Conservation (phyloP, 495 filamentous ascomycete genomes). For the Penicillium tannophilum region DNA sequence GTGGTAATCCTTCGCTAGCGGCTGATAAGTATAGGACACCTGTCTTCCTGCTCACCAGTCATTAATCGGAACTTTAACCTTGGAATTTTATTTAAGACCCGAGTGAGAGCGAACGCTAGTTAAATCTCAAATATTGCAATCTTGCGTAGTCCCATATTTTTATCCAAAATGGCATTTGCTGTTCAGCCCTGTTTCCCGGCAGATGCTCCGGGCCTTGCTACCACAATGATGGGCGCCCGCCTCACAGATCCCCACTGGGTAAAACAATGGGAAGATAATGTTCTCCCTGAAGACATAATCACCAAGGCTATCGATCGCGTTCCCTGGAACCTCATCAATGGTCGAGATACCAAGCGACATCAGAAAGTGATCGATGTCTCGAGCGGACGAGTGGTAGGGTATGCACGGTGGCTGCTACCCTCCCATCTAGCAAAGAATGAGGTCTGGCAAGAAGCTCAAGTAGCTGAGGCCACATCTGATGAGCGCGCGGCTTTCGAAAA, state of each 20-base stretch:
- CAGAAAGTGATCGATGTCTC: slow-evolving; percentile 9
- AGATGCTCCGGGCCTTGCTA: slow-evolving; percentile 12
- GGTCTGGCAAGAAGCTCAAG: slow-evolving; percentile 9
- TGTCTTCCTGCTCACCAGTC: background rate
- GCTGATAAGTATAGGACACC: slow-evolving; percentile 1
- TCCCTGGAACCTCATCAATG: slow-evolving; percentile 4
- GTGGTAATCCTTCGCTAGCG: background rate
- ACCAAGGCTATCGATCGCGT: background rate
- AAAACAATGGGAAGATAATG: slow-evolving; percentile 7
- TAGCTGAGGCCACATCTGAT: background rate
- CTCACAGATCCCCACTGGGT: slow-evolving; percentile 20
- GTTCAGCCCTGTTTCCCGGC: slow-evolving; percentile 13
- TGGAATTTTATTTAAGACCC: background rate
- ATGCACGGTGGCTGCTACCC: background rate
- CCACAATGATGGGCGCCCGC: slow-evolving; percentile 14
- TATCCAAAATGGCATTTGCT: slow-evolving; percentile 1
- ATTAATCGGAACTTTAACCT: background rate
- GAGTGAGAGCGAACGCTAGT: background rate
- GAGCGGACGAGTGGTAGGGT: slow-evolving; percentile 6
- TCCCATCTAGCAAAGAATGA: slow-evolving; percentile 8
- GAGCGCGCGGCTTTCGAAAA: slow-evolving; percentile 2
- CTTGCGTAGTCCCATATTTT: background rate
- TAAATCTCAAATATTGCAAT: background rate
- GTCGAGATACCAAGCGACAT: slow-evolving; percentile 3
- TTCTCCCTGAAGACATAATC: background rate